Evolutionary conservation across 2,329 filamentous ascomycete genomes (phyloP), one percentile per base, ranked within the genome.

Genomic region (Monilinia aucupariae): DNA sequence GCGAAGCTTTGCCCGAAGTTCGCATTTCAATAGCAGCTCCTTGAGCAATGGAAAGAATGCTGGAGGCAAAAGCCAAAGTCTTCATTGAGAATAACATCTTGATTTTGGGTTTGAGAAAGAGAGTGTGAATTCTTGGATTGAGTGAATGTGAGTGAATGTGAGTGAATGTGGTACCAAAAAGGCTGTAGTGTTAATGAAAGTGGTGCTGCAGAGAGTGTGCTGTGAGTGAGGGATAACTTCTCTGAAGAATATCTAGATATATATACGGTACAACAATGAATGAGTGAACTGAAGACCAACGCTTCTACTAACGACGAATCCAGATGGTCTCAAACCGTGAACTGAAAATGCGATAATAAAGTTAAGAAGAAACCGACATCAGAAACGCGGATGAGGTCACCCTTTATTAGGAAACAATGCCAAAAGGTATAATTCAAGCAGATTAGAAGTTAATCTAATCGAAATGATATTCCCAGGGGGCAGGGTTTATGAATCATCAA

Each of bases 1-100:
- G 82, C 53, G 82, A 84, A 51, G 80, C 79, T 63, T 75, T 68
- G 65, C 79, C 79, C 5, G 74, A 70, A 41, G 72, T 71, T 51
- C 68, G 62, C 37, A 67, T 68, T 41, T 65, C 64, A 7, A 70
- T 3, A 22, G 66, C 66, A 10, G 68, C 63, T 25, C 69, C 73
- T 66, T 69, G 68, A 30, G 71, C 72, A 50, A 74, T 20, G 6
- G 68, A 66, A 41, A 71, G 63, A 20, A 67, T 37, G 25, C 51
- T 15, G 22, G 60, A 39, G 32, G 67, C 65, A 25, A 64, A 63
- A 41, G 66, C 64, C 60, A 68, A 52, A 34, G 67, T 12, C 32
- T 67, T 60, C 17, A 64, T 66, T 58, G 70, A 67, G 65, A 72
- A 70, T 64, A 48, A 59, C 70, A 72, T 73, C 37, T 62, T 68